Evolutionary conservation across 2,329 filamentous ascomycete species (phyloP).

Genomic region (Zasmidium cellare): DNA sequence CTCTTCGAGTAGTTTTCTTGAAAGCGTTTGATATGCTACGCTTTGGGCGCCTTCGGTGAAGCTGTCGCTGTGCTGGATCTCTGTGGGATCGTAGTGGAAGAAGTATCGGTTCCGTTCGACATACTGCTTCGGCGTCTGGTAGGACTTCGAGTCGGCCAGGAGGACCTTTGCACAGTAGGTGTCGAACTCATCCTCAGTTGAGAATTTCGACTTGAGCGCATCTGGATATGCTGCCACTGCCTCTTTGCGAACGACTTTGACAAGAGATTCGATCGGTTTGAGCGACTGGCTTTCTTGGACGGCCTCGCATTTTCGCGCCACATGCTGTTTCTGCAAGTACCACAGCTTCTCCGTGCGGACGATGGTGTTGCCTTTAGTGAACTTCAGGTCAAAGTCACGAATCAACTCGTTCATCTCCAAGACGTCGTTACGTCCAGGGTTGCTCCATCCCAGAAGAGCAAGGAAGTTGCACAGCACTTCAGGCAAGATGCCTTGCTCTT

Average conservation of each 20-base stretch:
- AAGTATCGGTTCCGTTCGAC: conserved; percentile 58
- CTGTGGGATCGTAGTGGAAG: conserved; percentile 42
- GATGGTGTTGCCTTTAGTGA: conserved; percentile 86
- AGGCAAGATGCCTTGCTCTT: conserved; percentile 60
- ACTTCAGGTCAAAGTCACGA: conserved; percentile 76
- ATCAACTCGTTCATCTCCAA: conserved; percentile 71
- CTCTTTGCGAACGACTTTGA: conserved; percentile 22
- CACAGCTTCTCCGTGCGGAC: conserved; percentile 78
- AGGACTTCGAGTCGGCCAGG: conserved; percentile 57
- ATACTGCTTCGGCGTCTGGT: conserved; percentile 57
- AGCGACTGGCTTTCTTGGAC: conserved; percentile 43
- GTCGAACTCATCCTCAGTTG: conserved; percentile 30
- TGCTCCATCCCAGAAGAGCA: conserved; percentile 80
- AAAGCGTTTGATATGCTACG: conserved; percentile 6
- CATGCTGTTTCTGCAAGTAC: conserved; percentile 74
- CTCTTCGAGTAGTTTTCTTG: conserved; percentile 2
- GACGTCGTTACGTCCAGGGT: conserved; percentile 66
- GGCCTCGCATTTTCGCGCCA: conserved; percentile 47
- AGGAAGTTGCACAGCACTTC: conserved; percentile 77
- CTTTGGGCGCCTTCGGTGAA: conserved; percentile 6
- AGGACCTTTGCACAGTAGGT: conserved; percentile 55
- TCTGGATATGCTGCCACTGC: conserved; percentile 3
- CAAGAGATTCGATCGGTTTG: conserved; percentile 36
- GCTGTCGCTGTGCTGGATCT: conserved; percentile 11
- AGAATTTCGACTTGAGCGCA: conserved; percentile 2